Conservation (phyloP, 768 basidiomycete species). For the Termitomyces sp. region DNA sequence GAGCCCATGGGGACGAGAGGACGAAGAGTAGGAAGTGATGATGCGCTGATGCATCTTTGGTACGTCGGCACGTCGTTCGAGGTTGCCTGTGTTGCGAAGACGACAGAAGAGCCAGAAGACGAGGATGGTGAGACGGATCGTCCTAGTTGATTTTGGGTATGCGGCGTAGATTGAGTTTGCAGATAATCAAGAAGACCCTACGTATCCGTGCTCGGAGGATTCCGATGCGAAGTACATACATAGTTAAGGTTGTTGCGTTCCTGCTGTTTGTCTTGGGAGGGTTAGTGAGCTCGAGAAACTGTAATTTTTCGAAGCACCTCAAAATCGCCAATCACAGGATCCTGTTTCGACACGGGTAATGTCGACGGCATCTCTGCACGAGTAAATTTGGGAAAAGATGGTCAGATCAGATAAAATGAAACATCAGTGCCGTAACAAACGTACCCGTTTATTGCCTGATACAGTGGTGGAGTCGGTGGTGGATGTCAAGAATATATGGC, state of each 20-base stretch:
- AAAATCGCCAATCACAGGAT: too few species aligned
- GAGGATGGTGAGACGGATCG: conserved; percentile 40
- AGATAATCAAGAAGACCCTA: conserved; percentile 29
- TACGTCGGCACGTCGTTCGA: conserved; percentile 72
- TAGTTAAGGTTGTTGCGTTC: conserved; percentile 68
- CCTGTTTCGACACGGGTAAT: too few species aligned
- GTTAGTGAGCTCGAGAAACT: conserved; percentile 21
- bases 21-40: conserved; percentile 25
- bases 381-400: too few species aligned
- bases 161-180: conserved; percentile 78
- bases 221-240: conserved; percentile 47
- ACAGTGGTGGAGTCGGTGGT: too few species aligned
- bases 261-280: conserved; percentile 43
- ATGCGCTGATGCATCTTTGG: conserved; percentile 65
- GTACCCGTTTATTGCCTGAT: too few species aligned
- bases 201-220: conserved; percentile 19
- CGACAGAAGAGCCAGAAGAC: conserved; percentile 26
- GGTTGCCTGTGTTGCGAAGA: conserved; percentile 63
- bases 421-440: too few species aligned
- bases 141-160: conserved; percentile 84
- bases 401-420: too few species aligned
- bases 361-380: too few species aligned
- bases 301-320: neutral
- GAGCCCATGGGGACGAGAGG: conserved; percentile 18
- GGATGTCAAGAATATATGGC: too few species aligned